Conservation (phyloP, 345 rosid genomes). For the Citrus inodora region DNA sequence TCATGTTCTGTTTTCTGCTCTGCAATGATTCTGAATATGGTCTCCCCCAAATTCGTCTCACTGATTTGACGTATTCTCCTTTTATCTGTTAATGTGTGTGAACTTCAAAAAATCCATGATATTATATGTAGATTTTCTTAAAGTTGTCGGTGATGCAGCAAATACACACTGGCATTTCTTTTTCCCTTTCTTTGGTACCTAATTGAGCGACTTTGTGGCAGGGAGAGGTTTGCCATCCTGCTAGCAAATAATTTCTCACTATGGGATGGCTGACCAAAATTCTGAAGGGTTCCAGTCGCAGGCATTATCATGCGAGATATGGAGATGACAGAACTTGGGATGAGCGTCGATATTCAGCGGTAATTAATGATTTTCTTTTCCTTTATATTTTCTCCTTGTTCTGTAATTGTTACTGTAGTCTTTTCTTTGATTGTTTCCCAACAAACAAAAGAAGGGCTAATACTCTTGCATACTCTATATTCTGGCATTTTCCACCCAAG, state of each 20-base stretch:
- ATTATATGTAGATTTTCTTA: background rate
- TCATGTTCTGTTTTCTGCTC: background rate
- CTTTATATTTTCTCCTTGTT: background rate
- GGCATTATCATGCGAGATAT: slow-evolving; percentile 48
- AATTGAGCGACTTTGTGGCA: slow-evolving; percentile 27
- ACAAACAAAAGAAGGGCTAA: too few species aligned
- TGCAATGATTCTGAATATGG: background rate
- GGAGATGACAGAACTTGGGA: slow-evolving; percentile 46
- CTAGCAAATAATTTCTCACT: slow-evolving; percentile 11
- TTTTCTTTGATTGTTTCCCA: background rate
- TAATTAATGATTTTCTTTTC: slow-evolving; percentile 23
- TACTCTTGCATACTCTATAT: background rate
- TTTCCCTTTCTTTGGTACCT: slow-evolving; percentile 12
- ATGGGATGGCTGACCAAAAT: slow-evolving; percentile 92
- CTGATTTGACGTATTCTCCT: background rate
- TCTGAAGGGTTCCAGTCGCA: slow-evolving; percentile 63
- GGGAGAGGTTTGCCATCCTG: slow-evolving; percentile 29
- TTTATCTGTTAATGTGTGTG: background rate
- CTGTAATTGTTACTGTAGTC: background rate
- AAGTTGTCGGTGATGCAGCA: background rate
- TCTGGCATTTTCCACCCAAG: background rate
- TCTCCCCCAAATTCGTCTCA: background rate
- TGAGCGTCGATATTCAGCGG: slow-evolving; percentile 59
- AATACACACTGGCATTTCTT: background rate
- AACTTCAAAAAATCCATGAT: background rate